Percentiles rank a stretch among this genome's conserved stretches.
These are phyloP conservation scores for Plasmodium knowlesi DNA, from an alignment of 169 alveolate species.

Conservation along the genomic window DNA sequence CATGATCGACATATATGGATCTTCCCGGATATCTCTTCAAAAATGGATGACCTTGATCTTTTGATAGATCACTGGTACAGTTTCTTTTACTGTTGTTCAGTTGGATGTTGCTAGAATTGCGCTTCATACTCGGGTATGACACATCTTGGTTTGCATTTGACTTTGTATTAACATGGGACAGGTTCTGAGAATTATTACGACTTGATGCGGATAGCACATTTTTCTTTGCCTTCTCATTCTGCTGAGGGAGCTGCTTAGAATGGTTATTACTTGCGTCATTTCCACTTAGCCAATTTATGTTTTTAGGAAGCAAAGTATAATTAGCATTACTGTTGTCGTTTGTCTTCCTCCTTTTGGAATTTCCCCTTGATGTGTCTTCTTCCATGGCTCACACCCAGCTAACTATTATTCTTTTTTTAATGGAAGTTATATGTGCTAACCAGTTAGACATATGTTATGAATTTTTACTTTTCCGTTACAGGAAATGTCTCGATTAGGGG, in stretches of 20 bases:
- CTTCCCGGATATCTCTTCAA: background rate
- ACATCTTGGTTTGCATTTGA: background rate
- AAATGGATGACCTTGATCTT: conserved; percentile 15
- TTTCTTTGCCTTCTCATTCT: background rate
- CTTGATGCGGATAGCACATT: background rate
- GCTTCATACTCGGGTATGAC: background rate
- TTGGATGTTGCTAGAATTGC: background rate
- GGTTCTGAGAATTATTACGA: background rate
- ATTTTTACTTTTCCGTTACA: background rate
- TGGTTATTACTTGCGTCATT: background rate
- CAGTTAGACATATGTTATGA: background rate
- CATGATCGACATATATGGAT: background rate
- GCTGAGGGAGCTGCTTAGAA: background rate
- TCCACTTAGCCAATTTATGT: background rate
- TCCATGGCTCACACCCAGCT: conserved; percentile 2
- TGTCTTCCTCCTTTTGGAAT: conserved; percentile 33
- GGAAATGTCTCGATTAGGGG: background rate
- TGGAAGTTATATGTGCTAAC: background rate
- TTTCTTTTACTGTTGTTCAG: background rate
- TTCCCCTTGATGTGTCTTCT: conserved; percentile 7
- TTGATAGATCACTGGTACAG: background rate
- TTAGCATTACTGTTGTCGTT: background rate
- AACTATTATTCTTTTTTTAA: background rate
- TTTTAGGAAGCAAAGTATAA: background rate
- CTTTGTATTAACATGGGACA: background rate